Evolutionary conservation across 257 asterid species (phyloP).

Genomic region (Capsicum chinense): DNA sequence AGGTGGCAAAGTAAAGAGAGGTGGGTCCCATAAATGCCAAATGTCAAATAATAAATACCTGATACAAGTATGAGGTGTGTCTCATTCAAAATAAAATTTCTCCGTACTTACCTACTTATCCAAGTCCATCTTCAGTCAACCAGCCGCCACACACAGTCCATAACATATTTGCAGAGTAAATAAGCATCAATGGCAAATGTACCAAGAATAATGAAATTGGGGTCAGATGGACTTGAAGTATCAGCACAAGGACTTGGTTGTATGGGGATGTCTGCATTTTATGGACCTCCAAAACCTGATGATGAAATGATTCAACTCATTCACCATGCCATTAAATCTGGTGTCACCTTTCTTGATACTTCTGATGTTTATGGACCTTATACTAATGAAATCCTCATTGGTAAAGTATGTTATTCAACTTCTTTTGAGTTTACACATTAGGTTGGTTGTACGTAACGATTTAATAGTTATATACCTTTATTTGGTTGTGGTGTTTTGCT

Average conservation of each 20-base stretch:
- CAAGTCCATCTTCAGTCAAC: too few relatives aligned
- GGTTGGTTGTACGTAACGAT: neutral
- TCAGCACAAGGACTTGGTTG: constrained; percentile 54
- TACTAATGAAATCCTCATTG: constrained; percentile 51
- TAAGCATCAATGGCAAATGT: too few relatives aligned
- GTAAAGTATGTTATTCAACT: constrained; percentile 35
- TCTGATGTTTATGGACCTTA: constrained; percentile 50
- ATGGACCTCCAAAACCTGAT: constrained; percentile 54
- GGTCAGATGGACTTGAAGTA: constrained; percentile 46
- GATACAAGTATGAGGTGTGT: too few relatives aligned
- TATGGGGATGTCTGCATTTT: constrained; percentile 52
- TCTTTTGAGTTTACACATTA: neutral
- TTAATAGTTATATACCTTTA: neutral
- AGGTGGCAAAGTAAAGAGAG: too few relatives aligned
- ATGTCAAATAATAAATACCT: too few relatives aligned
- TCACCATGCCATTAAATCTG: constrained; percentile 46
- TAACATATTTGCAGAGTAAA: too few relatives aligned
- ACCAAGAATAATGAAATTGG: constrained; percentile 41
- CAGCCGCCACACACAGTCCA: too few relatives aligned
- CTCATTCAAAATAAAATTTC: too few relatives aligned
- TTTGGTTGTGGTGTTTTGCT: neutral
- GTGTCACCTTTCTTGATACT: constrained; percentile 48
- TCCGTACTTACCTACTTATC: too few relatives aligned
- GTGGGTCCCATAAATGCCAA: too few relatives aligned
- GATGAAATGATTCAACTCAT: constrained; percentile 51